These are phyloP conservation scores for Ceratocystis alfenasii DNA, from an alignment of 2,329 filamentous ascomycete species.

Conservation along the genomic window DNA sequence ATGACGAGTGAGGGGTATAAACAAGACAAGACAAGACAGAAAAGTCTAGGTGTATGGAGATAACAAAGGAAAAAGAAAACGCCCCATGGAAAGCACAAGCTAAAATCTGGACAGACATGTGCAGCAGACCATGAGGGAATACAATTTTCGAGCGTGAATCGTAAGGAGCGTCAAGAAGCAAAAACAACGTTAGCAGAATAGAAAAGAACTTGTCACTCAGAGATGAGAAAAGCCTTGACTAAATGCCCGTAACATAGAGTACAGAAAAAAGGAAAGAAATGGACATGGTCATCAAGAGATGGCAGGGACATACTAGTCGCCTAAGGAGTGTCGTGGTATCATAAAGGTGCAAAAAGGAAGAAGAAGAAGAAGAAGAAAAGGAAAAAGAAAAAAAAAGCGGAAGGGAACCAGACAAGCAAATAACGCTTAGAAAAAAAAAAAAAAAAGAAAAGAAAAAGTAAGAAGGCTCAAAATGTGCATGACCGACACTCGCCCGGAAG, in stretches of 20 bases:
- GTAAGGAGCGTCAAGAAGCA: not conserved
- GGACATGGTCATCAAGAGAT: not conserved
- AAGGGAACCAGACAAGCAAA: not conserved
- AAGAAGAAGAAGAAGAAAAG: no score
- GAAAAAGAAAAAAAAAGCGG: not conserved
- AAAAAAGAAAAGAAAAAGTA: not conserved
- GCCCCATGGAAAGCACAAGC: not conserved
- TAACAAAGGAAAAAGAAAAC: not conserved
- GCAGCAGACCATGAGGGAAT: not conserved
- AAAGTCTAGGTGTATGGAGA: not conserved
- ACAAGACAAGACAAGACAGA: conserved; percentile 5
- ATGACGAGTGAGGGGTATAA: not conserved
- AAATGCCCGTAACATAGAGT: not conserved
- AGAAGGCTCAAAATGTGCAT: not conserved
- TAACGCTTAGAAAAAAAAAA: not conserved
- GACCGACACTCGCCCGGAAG: not conserved
- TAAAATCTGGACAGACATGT: not conserved
- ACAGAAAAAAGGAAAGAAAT: not conserved
- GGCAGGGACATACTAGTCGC: not conserved
- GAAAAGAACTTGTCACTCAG: not conserved
- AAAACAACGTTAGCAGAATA: not conserved
- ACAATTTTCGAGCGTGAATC: not conserved
- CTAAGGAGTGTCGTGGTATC: conserved; percentile 9
- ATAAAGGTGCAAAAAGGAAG: not conserved
- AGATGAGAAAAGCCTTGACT: not conserved